Conservation (phyloP, 2,329 filamentous ascomycete genomes). For the Catunica adiposa region DNA sequence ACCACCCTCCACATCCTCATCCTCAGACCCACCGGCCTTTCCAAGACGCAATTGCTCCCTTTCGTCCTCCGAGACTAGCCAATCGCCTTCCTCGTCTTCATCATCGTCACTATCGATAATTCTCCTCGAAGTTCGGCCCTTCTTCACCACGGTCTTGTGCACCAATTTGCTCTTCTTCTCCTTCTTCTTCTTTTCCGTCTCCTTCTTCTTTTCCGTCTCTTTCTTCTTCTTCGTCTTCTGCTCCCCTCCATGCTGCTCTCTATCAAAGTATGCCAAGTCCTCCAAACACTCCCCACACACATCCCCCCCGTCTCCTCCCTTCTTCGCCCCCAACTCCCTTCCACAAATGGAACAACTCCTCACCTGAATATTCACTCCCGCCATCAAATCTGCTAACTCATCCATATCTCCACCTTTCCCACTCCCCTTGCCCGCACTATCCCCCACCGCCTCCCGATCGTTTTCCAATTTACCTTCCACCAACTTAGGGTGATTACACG, state of each 20-base stretch:
- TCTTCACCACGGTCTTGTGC: conserved; percentile 10
- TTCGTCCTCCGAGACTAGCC: conserved; percentile 59
- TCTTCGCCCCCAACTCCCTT: conserved; percentile 40
- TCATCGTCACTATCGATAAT: conserved; percentile 51
- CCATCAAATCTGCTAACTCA: conserved; percentile 70
- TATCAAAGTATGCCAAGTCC: conserved; percentile 51
- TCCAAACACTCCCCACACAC: conserved; percentile 58
- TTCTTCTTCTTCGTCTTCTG: conserved; percentile 25
- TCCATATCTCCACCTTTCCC: conserved; percentile 53
- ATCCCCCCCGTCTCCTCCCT: conserved; percentile 25
- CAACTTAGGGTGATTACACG: conserved; percentile 85
- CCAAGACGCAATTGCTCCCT: conserved; percentile 45
- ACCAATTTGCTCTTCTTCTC: conserved; percentile 5
- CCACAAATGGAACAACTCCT: conserved; percentile 79
- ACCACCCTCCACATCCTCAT: conserved; percentile 75
- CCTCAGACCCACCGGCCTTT: conserved; percentile 67
- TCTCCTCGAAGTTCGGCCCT: conserved; percentile 34
- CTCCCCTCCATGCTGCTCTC: conserved; percentile 26
- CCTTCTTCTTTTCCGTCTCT: conserved; percentile 16
- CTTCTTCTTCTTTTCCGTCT: conserved; percentile 17
- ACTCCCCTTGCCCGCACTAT: conserved; percentile 26
- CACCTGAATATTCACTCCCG: conserved; percentile 59
- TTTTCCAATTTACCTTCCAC: conserved; percentile 78
- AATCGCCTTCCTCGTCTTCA: conserved; percentile 56
- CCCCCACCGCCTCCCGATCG: conserved; percentile 52